A percentile compares a stretch with the other conserved stretches of the same genome.
These are phyloP conservation scores for Irpex sp. DNA, from an alignment of 1,284 basidiomycete genomes.

Conservation along the genomic window DNA sequence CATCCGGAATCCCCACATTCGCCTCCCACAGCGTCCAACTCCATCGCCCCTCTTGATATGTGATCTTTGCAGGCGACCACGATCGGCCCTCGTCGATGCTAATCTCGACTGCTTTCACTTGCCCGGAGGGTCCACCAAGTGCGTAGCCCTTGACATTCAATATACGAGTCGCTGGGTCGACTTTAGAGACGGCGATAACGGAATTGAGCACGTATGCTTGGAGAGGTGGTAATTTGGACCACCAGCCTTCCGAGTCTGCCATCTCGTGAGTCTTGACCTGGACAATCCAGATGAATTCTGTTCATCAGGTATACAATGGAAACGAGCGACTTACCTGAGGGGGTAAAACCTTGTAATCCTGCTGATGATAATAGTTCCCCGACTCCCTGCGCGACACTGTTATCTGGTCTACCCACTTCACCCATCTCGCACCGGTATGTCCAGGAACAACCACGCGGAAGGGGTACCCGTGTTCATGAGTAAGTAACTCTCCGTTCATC, in stretches of 20 bases:
- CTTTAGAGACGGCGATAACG: slow-evolving; percentile 39
- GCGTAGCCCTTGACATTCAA: slow-evolving; percentile 47
- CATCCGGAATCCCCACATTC: slow-evolving; percentile 49
- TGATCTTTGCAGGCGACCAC: slow-evolving; percentile 51
- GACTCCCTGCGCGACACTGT: slow-evolving; percentile 50
- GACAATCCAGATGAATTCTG: neutral
- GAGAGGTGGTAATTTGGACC: slow-evolving; percentile 50
- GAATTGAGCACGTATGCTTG: slow-evolving; percentile 59
- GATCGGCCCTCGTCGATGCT: slow-evolving; percentile 47
- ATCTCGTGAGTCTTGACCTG: slow-evolving; percentile 34
- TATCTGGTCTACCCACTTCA: slow-evolving; percentile 73
- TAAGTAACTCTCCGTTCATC: slow-evolving; percentile 65
- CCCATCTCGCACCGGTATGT: slow-evolving; percentile 70
- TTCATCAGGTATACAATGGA: too few species aligned
- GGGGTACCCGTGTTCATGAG: slow-evolving; percentile 64
- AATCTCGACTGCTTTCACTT: slow-evolving; percentile 51
- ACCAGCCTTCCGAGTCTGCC: slow-evolving; percentile 25
- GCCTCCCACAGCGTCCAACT: slow-evolving; percentile 71
- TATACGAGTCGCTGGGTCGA: slow-evolving; percentile 36
- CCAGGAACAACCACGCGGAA: slow-evolving; percentile 69
- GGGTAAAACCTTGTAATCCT: slow-evolving; percentile 64
- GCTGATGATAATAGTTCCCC: slow-evolving; percentile 63
- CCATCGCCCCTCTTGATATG: slow-evolving; percentile 61
- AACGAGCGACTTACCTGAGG: slow-evolving; percentile 9
- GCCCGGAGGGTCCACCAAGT: slow-evolving; percentile 66